phyloP scores from a whole-genome alignment of 176 grass and related monocot genomes.

The Otatea glauca region DNA sequence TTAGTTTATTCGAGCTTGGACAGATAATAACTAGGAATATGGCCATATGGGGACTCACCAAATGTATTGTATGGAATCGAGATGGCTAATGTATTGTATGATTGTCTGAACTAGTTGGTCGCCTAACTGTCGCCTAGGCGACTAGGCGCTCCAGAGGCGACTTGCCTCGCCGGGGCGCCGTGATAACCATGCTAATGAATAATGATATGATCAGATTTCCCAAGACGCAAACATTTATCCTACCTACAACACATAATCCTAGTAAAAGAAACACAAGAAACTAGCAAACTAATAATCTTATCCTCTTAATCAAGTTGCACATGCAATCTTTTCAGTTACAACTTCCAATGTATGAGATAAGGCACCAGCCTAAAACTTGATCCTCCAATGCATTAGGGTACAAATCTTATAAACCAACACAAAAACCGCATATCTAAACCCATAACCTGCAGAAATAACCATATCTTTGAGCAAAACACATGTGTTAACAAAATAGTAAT shows the following conservation, averaged over 20 bases:
- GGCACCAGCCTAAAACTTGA: conserved; percentile 1
- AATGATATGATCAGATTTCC: neutral
- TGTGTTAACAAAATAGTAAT: neutral
- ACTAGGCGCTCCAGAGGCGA: too few relatives aligned
- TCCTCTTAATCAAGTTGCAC: neutral
- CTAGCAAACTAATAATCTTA: neutral
- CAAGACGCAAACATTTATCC: neutral
- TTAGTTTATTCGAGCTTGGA: too few relatives aligned
- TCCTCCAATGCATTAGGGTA: conserved; percentile 6
- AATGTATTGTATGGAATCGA: too few relatives aligned
- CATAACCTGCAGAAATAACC: neutral
- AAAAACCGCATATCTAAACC: neutral
- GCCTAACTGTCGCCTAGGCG: too few relatives aligned
- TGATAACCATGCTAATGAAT: too few relatives aligned
- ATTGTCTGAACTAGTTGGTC: too few relatives aligned
- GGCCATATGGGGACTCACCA: too few relatives aligned
- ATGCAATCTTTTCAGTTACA: conserved; percentile 12
- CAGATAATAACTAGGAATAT: too few relatives aligned
- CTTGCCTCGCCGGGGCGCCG: too few relatives aligned
- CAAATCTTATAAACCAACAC: conserved; percentile 4
- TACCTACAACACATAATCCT: neutral
- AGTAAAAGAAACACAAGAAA: conserved; percentile 14
- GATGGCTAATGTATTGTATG: too few relatives aligned
- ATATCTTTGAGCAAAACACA: neutral
- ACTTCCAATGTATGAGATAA: neutral